phyloP scores from a whole-genome alignment of 2,329 filamentous ascomycete species.

The Anthostomella pinea region DNA sequence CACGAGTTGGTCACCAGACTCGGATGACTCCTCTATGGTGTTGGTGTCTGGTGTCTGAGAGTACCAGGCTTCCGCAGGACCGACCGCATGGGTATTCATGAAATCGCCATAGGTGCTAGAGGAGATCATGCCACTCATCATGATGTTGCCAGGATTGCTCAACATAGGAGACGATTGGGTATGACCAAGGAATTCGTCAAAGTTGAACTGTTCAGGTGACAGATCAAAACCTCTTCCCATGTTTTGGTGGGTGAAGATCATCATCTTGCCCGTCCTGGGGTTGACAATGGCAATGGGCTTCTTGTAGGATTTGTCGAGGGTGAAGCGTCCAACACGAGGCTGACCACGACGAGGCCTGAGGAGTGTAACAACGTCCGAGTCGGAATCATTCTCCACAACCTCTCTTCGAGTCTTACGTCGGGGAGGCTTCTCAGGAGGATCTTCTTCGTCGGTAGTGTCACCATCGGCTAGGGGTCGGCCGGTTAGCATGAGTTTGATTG shows the following conservation, averaged over 20 bases:
- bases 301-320: conserved; percentile 50
- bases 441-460: conserved; percentile 61
- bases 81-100: conserved; percentile 64
- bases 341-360: conserved; percentile 48
- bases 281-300: conserved; percentile 60
- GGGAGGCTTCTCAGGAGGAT: conserved; percentile 45
- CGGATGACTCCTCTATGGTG: conserved; percentile 35
- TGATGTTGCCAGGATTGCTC: conserved; percentile 68
- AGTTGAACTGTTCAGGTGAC: conserved; percentile 54
- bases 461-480: conserved; percentile 47
- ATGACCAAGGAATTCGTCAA: conserved; percentile 42
- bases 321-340: conserved; percentile 54
- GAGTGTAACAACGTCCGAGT: conserved; percentile 48
- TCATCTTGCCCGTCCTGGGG: conserved; percentile 57
- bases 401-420: conserved; percentile 47
- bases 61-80: conserved; percentile 74
- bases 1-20: conserved; percentile 55
- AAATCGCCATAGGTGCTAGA: conserved; percentile 54
- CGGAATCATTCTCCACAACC: conserved; percentile 43
- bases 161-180: conserved; percentile 54
- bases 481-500: conserved; percentile 41
- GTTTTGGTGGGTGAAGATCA: conserved; percentile 58
- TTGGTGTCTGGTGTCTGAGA: conserved; percentile 62
- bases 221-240: conserved; percentile 45
- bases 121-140: conserved; percentile 71